A percentile compares a stretch with the other conserved stretches of the same genome.
Evolutionary conservation across 2,329 filamentous ascomycete species (phyloP).

Genomic region (Ascochyta fabae): DNA sequence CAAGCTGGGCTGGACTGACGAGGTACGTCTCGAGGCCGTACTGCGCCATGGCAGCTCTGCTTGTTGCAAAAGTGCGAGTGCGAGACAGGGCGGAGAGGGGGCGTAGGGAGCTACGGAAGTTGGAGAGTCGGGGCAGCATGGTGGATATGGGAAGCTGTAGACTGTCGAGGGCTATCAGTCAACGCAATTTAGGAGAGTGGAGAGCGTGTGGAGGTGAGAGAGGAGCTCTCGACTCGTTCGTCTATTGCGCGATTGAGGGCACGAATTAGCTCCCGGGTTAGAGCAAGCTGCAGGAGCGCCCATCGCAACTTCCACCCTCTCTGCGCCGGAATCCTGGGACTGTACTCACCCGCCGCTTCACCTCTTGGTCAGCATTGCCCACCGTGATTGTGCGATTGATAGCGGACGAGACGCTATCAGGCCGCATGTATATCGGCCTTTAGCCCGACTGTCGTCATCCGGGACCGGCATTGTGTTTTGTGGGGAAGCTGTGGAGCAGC

Average conservation of each 20-base stretch:
- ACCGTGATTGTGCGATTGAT: background rate
- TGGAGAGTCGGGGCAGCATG: conserved; percentile 18
- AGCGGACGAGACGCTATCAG: background rate
- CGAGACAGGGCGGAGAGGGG: conserved; percentile 25
- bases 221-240: conserved; percentile 9
- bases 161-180: conserved; percentile 9
- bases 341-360: conserved; percentile 9
- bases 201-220: conserved; percentile 7
- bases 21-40: conserved; percentile 76
- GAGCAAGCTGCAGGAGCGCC: conserved; percentile 10
- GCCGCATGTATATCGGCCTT: conserved; percentile 8
- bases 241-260: conserved; percentile 25
- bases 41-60: conserved; percentile 38
- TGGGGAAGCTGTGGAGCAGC: conserved; percentile 14
- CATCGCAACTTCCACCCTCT: conserved; percentile 2
- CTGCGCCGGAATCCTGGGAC: conserved; percentile 1
- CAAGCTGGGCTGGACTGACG: conserved; percentile 82
- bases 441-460: conserved; percentile 15
- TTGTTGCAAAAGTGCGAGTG: conserved; percentile 18
- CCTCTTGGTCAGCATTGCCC: background rate
- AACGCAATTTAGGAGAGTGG: background rate
- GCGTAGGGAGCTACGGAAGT: conserved; percentile 30
- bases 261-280: conserved; percentile 22
- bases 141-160: conserved; percentile 35
- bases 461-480: conserved; percentile 14